Percentiles rank a stretch among this genome's conserved stretches.
These are phyloP conservation scores for Musa acuminata DNA, from an alignment of 176 grass and related monocot genomes.

Conservation along the genomic window DNA sequence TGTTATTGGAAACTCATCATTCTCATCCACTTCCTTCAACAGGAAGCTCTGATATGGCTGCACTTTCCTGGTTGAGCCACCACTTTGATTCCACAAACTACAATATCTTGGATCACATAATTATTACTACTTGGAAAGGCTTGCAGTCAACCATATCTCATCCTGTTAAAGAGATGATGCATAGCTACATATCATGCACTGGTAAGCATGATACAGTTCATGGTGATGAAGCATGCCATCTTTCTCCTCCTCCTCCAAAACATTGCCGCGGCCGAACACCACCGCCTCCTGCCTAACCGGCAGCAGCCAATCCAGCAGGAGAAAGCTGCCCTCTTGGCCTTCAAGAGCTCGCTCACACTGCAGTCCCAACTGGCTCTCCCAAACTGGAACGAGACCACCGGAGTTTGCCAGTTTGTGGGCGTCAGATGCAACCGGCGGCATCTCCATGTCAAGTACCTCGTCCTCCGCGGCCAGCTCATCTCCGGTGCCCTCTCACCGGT, in stretches of 20 bases:
- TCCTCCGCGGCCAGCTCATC: slow-evolving; percentile 22
- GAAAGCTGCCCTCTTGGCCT: slow-evolving; percentile 44
- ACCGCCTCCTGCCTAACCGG: not conserved
- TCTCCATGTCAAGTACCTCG: slow-evolving; percentile 35
- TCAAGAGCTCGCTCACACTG: slow-evolving; percentile 34
- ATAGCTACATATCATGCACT: slow-evolving; percentile 1
- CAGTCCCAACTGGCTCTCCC: slow-evolving; percentile 22
- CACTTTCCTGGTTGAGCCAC: not conserved
- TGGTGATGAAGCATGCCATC: slow-evolving; percentile 22
- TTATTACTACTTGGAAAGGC: not conserved
- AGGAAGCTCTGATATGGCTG: not conserved
- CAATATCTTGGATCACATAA: not conserved
- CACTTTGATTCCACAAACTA: not conserved
- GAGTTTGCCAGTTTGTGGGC: slow-evolving; percentile 51
- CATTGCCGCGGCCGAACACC: slow-evolving; percentile 3
- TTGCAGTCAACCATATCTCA: not conserved
- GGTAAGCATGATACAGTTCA: slow-evolving; percentile 28
- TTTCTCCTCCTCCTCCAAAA: slow-evolving; percentile 24
- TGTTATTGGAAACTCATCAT: not conserved
- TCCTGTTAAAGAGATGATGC: not conserved
- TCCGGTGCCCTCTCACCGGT: slow-evolving; percentile 15
- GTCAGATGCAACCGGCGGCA: slow-evolving; percentile 40
- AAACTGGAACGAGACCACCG: slow-evolving; percentile 66
- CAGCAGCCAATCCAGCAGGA: slow-evolving; percentile 29
- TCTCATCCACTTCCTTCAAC: slow-evolving; percentile 7